Percentiles rank a stretch among this genome's conserved stretches.
phyloP scores from a whole-genome alignment of 208 protist genomes.

The Hexamita inflata region DNA sequence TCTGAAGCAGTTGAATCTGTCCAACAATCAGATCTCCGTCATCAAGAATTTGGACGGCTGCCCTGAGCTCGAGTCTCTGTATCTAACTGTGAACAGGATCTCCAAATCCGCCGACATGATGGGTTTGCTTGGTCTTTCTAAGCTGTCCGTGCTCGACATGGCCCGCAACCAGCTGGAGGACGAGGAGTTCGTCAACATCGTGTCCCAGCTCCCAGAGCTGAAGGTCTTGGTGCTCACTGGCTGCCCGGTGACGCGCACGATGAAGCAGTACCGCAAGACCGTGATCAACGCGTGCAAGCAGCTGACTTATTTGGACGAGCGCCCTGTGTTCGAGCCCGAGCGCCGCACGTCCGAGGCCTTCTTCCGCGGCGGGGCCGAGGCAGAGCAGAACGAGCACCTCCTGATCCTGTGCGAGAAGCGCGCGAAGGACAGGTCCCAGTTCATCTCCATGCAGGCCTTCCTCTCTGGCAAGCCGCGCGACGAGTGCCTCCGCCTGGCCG shows the following conservation, averaged over 20 bases:
- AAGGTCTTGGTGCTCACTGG: slow-evolving; percentile 60
- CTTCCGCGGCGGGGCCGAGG: slow-evolving; percentile 58
- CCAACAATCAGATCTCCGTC: slow-evolving; percentile 61
- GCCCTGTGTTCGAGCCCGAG: slow-evolving; percentile 65
- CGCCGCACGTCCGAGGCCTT: slow-evolving; percentile 63
- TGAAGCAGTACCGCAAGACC: slow-evolving; percentile 59
- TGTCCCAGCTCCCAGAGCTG: slow-evolving; percentile 57
- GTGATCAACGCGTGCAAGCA: slow-evolving; percentile 53
- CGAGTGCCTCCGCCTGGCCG: neutral
- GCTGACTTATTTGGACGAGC: slow-evolving; percentile 68
- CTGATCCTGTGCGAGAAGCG: neutral
- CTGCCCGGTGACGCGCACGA: slow-evolving; percentile 53
- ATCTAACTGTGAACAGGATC: slow-evolving; percentile 61
- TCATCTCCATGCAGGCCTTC: slow-evolving; percentile 6
- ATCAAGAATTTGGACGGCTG: slow-evolving; percentile 46
- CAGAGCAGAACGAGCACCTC: slow-evolving; percentile 28
- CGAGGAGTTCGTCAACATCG: slow-evolving; percentile 55
- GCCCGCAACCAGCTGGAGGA: slow-evolving; percentile 67
- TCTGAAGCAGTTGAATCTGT: slow-evolving; percentile 69
- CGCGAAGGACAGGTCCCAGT: neutral
- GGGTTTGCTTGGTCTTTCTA: slow-evolving; percentile 52
- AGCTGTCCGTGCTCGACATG: slow-evolving; percentile 65
- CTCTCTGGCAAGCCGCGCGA: slow-evolving; percentile 9
- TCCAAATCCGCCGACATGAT: slow-evolving; percentile 43
- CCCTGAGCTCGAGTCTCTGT: slow-evolving; percentile 55